Percentiles rank a stretch among this genome's conserved stretches.
These are phyloP conservation scores for Suillus spraguei DNA, from an alignment of 768 basidiomycete species.

Conservation along the genomic window DNA sequence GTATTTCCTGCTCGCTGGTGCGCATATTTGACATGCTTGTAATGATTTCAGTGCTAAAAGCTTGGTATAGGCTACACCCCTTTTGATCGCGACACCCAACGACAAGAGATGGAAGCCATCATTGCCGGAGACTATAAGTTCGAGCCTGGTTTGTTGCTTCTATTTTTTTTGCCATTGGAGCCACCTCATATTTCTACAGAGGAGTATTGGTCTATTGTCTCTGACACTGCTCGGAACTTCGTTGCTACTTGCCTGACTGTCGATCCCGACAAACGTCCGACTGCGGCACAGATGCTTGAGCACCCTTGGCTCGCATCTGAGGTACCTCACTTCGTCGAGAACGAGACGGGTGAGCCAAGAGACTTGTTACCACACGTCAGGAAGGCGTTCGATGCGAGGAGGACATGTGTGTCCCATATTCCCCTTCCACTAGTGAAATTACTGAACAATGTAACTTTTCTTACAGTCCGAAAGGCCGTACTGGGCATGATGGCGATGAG, in stretches of 20 bases:
- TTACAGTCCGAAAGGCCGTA: slow-evolving; percentile 83
- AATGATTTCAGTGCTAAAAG: slow-evolving; percentile 6
- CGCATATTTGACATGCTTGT: slow-evolving; percentile 6
- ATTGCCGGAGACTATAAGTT: slow-evolving; percentile 92
- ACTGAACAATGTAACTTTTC: neutral
- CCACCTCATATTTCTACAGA: slow-evolving; percentile 33
- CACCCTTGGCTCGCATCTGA: slow-evolving; percentile 71
- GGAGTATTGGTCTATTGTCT: slow-evolving; percentile 89
- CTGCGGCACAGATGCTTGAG: slow-evolving; percentile 68
- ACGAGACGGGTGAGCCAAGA: slow-evolving; percentile 56
- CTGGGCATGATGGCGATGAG: slow-evolving; percentile 85
- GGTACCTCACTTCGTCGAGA: slow-evolving; percentile 68
- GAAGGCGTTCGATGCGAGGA: slow-evolving; percentile 87
- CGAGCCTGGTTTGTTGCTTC: slow-evolving; percentile 52
- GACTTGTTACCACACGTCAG: slow-evolving; percentile 90
- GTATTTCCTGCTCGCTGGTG: slow-evolving; percentile 87
- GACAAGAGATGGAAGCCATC: slow-evolving; percentile 95
- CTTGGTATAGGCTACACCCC: slow-evolving; percentile 79
- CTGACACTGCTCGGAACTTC: slow-evolving; percentile 81
- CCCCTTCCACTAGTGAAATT: neutral
- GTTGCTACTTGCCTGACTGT: slow-evolving; percentile 81
- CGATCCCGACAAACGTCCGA: slow-evolving; percentile 80
- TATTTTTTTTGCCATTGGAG: neutral
- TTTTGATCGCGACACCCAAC: slow-evolving; percentile 89
- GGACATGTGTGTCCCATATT: slow-evolving; percentile 62